Evolutionary conservation across 495 filamentous ascomycete genomes (phyloP).

Genomic region (Penicillium waksmanii): DNA sequence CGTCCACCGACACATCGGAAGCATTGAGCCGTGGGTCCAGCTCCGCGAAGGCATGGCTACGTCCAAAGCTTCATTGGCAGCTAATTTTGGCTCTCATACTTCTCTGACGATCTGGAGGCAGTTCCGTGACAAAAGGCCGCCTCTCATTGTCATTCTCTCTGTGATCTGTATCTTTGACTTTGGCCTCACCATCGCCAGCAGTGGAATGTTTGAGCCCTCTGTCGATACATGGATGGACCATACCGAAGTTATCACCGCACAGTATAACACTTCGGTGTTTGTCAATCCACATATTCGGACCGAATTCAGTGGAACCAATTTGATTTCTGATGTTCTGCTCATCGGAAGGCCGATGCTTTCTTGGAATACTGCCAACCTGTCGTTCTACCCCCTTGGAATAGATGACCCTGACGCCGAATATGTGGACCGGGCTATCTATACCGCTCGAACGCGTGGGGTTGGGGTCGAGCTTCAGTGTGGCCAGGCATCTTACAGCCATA

Average conservation of each 20-base stretch:
- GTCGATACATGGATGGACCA: constrained; percentile 8
- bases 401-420: constrained; percentile 6
- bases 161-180: constrained; percentile 19
- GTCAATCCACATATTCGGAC: constrained; percentile 4
- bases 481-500: neutral
- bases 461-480: constrained; percentile 19
- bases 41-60: constrained; percentile 20
- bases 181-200: constrained; percentile 22
- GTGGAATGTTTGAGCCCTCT: constrained; percentile 30
- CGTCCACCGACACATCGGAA: constrained; percentile 25
- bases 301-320: constrained; percentile 13
- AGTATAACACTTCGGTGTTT: constrained; percentile 21
- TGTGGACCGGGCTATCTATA: constrained; percentile 11
- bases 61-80: constrained; percentile 10
- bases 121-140: constrained; percentile 4
- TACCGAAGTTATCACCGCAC: constrained; percentile 1
- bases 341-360: constrained; percentile 6
- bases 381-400: constrained; percentile 19
- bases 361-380: constrained; percentile 16
- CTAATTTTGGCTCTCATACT: constrained; percentile 23
- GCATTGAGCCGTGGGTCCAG: constrained; percentile 29
- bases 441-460: constrained; percentile 22
- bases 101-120: constrained; percentile 14
- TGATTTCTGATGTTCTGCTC: constrained; percentile 12
- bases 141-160: constrained; percentile 16